Base-by-base conservation (phyloP, 306 rosid species). In the Rubus idaeus region DNA sequence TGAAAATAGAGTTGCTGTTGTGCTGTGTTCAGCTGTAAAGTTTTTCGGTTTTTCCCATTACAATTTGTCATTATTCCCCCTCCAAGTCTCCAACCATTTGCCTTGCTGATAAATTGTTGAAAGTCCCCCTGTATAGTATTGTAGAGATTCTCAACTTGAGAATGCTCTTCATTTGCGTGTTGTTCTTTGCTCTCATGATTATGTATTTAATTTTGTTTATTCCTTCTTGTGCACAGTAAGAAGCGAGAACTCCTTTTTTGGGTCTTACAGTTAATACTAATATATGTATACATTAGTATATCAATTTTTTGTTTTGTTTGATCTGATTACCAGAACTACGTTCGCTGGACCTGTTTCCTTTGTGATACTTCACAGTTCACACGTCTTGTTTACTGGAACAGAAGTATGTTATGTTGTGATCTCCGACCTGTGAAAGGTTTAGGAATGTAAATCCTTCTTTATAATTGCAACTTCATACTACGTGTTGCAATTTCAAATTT, bases 211-310 rank as follows among this genome's bases (percentile, higher is more conserved):
- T 46, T 35, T 49, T 8, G 40, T 2, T 26, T n/a, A 41, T 50
- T 67, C 35, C n/a, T 7, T 41, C 6, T 6, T 41, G 13, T 73
- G 74, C 66, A 79, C 50, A 66, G 78, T 53, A 18, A 11, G 50
- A 57, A 11, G 3, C 2, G 10, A 55, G 5, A n/a, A 55, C 2
- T 71, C 18, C 7, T 30, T 5, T 50, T 3, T 14, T 21, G 41
- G 66, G 60, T 23, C 53, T 12, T 46, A 49, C 9, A 49, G 44
- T 46, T 69, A 21, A 46, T 46, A 56, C 20, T 8, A n/a, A 21
- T 5, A 68, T 20, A 20, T 20, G 5, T 50, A 11, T 50, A 50
- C 14, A 50, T 50, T 50, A 14, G 17, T 2, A 12, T 12, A 16
- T 50, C 18, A 14, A 8, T 8, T 3, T n/a, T 56, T 56, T 9